phyloP scores from a whole-genome alignment of 192 early-diverging fungal genomes.

The Coemansia sp. region DNA sequence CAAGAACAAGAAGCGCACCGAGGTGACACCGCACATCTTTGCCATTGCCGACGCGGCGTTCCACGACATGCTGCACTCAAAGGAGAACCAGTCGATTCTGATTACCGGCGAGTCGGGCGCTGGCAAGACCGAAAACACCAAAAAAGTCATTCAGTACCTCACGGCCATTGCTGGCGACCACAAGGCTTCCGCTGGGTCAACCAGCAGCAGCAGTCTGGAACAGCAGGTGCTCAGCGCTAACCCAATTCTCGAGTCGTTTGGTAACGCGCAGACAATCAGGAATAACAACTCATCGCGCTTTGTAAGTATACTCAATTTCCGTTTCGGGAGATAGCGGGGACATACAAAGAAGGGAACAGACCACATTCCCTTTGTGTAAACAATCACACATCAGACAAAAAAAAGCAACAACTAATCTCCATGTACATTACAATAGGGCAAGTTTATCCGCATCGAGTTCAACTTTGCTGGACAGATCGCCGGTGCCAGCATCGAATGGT shows the following conservation, averaged over 20 bases:
- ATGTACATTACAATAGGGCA: conserved; percentile 63
- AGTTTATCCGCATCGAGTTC: conserved; percentile 99
- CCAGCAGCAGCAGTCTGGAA: conserved; percentile 66
- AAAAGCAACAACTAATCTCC: conserved; percentile 17
- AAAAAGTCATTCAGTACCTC: conserved; percentile 98
- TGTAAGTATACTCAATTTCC: conserved; percentile 33
- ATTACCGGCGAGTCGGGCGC: conserved; percentile 99
- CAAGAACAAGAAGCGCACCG: conserved; percentile 67
- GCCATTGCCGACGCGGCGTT: conserved; percentile 91
- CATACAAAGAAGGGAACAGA: no score
- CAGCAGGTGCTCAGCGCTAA: conserved; percentile 94
- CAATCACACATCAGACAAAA: background rate
- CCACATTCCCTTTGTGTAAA: background rate
- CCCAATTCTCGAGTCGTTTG: conserved; percentile 96
- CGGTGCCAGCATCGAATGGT: conserved; percentile 96
- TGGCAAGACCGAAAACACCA: conserved; percentile 99
- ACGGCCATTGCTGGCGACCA: conserved; percentile 79
- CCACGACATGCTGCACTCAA: conserved; percentile 90
- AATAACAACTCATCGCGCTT: conserved; percentile 99
- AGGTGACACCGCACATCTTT: conserved; percentile 86
- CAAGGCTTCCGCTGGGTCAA: conserved; percentile 23
- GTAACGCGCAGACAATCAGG: conserved; percentile 97
- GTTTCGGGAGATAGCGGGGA: no score
- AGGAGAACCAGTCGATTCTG: conserved; percentile 95
- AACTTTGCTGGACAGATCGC: conserved; percentile 79